Evolutionary conservation across 2,329 filamentous ascomycete genomes (phyloP).

Genomic region (Macrophomina phaseolina): DNA sequence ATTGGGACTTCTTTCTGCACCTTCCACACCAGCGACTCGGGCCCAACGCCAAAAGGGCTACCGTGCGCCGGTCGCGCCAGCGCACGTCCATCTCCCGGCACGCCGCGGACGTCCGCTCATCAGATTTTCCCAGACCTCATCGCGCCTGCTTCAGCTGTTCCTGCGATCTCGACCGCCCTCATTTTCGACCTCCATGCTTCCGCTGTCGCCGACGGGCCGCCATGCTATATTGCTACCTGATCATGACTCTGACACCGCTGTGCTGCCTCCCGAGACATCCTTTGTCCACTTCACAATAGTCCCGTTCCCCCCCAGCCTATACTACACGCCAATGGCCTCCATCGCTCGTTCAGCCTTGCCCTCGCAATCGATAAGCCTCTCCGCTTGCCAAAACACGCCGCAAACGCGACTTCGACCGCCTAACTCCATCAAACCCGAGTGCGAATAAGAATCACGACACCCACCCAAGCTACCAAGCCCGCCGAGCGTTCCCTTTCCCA

Average conservation of each 20-base stretch:
- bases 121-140: slow-evolving; percentile 18
- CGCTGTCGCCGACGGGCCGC: slow-evolving; percentile 4
- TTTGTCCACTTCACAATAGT: not conserved
- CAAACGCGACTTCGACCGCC: not conserved
- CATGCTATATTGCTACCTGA: not conserved
- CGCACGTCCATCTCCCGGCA: slow-evolving; percentile 14
- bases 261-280: not conserved
- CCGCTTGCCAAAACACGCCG: too few species aligned
- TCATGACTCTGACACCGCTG: not conserved
- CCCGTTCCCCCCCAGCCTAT: not conserved
- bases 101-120: not conserved
- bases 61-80: slow-evolving; percentile 19
- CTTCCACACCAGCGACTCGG: not conserved
- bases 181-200: not conserved
- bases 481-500: not conserved
- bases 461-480: not conserved
- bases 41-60: slow-evolving; percentile 13
- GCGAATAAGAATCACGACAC: slow-evolving; percentile 9
- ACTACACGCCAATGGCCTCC: not conserved
- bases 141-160: not conserved
- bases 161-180: not conserved
- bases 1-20: not conserved
- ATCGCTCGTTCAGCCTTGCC: too few species aligned
- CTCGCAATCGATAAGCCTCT: too few species aligned
- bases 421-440: slow-evolving; percentile 9